Evolutionary conservation across 768 basidiomycete genomes (phyloP).

Genomic region (Naganishia randhawae): DNA sequence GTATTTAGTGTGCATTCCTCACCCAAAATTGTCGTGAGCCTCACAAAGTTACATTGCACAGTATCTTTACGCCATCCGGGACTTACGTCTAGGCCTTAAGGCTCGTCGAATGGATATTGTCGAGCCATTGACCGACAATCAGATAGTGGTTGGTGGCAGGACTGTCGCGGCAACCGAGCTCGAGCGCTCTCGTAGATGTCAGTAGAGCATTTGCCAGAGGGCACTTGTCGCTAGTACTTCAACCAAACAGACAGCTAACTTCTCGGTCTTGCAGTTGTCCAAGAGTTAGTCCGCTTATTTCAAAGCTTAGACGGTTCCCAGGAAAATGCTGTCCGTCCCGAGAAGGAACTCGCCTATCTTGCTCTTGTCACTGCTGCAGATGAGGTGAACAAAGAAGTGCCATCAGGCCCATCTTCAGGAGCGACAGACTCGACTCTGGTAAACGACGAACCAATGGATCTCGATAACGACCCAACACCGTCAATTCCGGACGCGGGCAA

Average conservation of each 20-base stretch:
- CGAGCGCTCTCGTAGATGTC: constrained; percentile 44
- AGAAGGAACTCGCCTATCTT: constrained; percentile 48
- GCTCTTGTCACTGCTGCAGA: constrained; percentile 34
- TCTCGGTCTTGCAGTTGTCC: constrained; percentile 2
- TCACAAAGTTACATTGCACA: constrained; percentile 2
- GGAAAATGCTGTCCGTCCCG: constrained; percentile 38
- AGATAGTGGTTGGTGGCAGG: constrained; percentile 24
- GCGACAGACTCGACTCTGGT: constrained; percentile 26
- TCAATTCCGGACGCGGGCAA: constrained; percentile 8
- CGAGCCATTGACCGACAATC: constrained; percentile 20
- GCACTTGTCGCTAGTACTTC: too few species aligned
- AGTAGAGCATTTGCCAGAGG: constrained; percentile 33
- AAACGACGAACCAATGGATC: constrained; percentile 31
- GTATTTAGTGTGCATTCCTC: not conserved
- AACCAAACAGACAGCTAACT: constrained; percentile 27
- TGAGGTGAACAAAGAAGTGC: constrained; percentile 10
- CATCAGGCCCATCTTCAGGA: not conserved
- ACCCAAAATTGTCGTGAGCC: not conserved
- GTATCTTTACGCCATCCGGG: constrained; percentile 46
- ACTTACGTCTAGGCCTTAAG: constrained; percentile 43
- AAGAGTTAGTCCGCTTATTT: constrained; percentile 33
- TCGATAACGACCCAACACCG: not conserved
- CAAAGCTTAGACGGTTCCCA: constrained; percentile 12
- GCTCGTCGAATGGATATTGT: constrained; percentile 34
- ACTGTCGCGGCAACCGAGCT: constrained; percentile 31